Base-by-base conservation (phyloP, 78 protist species). In the Pelomyxa schiedti region DNA sequence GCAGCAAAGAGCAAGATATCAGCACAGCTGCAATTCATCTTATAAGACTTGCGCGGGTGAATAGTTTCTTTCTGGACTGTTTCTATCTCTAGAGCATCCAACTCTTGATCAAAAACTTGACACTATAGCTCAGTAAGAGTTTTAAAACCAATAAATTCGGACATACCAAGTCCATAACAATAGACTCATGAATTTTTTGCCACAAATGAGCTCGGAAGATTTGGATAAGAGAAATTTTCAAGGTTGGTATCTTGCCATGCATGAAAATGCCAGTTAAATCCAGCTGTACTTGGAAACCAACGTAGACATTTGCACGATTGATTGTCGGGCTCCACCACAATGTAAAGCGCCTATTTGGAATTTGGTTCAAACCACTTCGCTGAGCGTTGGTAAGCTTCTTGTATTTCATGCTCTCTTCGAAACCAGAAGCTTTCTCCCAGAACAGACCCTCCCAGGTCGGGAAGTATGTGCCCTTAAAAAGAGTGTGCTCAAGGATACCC, bases 241-340 rank as follows among this genome's bases (percentile, higher is more conserved):
- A 84, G 8, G 99, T 95, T 42, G 99, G 99, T 37, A 98, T 92
- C 91, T 98, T 98, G 72, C 99, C 99, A 88, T 97, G 99, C 99
- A 98, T 96, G 87, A 96, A 94, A 72, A 98, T 97, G 78, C 99
- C 99, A 1, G 99, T 98, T 39, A 98, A 78, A 42, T 98, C 99
- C 29, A 98, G 89, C 85, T 98, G 99, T 72, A 97, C 99, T 75
- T 94, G 94, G 93, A 92, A 96, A 40, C 98, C 99, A 30, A 96
- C 97, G 87, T 97, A 97, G 4, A 97, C 99, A 79, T 96, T 96
- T 73, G 98, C 96, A 26, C 99, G 83, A 76, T 98, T 98, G 94
- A 98, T 97, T n/a, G 99, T 98, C 42, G 99, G 99, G 42, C 99
- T 95, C 99, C 99, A 98, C 99, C 99, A 98, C 39, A 98, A 92